Conservation (phyloP, 1,284 basidiomycete species). For the Ustilago vetiveriae region DNA sequence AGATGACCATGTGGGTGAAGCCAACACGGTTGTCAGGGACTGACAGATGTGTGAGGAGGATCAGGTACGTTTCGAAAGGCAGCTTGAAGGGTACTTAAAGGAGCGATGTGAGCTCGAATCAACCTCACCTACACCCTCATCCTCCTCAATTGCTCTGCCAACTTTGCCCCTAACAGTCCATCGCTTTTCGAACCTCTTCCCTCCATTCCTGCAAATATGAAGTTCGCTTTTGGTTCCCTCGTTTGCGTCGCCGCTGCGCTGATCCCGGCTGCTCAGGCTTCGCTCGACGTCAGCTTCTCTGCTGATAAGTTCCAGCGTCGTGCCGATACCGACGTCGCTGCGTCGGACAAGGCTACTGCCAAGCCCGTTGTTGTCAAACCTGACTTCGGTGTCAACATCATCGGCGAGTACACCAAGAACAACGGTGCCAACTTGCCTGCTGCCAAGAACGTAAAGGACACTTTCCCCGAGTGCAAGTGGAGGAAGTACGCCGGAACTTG, state of each 20-base stretch:
- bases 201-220: constrained; percentile 20
- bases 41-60: no score
- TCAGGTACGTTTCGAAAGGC: no score
- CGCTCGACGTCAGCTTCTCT: constrained; percentile 15
- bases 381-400: constrained; percentile 13
- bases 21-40: no score
- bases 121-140: neutral
- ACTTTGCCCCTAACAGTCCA: neutral
- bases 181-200: neutral
- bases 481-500: neutral
- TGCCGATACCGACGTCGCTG: no score
- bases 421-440: constrained; percentile 11
- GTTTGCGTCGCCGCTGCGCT: constrained; percentile 31
- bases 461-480: constrained; percentile 30
- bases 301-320: constrained; percentile 28
- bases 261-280: constrained; percentile 23
- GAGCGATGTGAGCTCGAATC: neutral
- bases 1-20: no score
- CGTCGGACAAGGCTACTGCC: no score
- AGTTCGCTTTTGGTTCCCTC: constrained; percentile 27
- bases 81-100: neutral
- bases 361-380: no score
- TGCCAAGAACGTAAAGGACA: constrained; percentile 16
- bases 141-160: neutral
- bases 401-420: constrained; percentile 11